Base-by-base conservation (phyloP, 1,284 basidiomycete genomes). In the Microstroma glucosiphilum region DNA sequence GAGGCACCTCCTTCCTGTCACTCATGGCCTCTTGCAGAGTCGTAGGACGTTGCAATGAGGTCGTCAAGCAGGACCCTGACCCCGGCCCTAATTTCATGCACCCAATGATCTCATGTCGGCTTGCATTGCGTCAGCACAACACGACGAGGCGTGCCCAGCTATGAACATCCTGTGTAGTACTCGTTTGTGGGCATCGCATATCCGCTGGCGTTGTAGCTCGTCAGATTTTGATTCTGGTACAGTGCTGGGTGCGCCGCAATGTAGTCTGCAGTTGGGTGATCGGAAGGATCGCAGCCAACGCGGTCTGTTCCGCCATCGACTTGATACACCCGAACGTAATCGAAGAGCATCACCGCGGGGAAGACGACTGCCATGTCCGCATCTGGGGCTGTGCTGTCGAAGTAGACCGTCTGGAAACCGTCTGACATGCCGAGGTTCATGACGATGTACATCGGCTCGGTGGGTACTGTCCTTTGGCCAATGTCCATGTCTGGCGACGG, bases 301-400 rank as follows among this genome's bases (percentile, higher is more conserved):
- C 72, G 68, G 12, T 80, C 79, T 6, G 66, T 62, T 2, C 66
- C 71, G n/a, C 80, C 81, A n/a, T 79, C 76, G 15, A 77, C 67
- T 66, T 83, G 82, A 62, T 82, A 83, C 21, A 83, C 80, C 37
- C 82, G 73, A 26, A 83, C 76, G 65, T 82, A 83, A 71, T 83
- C 79, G 57, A 79, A 57, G 43, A 72, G 69, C 71, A 82, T 76
- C 53, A 80, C 75, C 43, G 82, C 82, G 21, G 82, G 82, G 73
- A 82, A 81, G 12, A 64, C 70, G 56, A 83, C 67, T 51, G 79
- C 61, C 30, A 37, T 37, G 30, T 37, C 9, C 30, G 3, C 30
- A 3, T 37, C 30, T 37, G 30, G 30, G 30, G 30, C 30, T 13
- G 9, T 19, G n/a, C 25, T 41, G 26, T 42, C 58, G 55, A 81